Base-by-base conservation (phyloP, 2,329 filamentous ascomycete genomes). In the Nemania sp. region DNA sequence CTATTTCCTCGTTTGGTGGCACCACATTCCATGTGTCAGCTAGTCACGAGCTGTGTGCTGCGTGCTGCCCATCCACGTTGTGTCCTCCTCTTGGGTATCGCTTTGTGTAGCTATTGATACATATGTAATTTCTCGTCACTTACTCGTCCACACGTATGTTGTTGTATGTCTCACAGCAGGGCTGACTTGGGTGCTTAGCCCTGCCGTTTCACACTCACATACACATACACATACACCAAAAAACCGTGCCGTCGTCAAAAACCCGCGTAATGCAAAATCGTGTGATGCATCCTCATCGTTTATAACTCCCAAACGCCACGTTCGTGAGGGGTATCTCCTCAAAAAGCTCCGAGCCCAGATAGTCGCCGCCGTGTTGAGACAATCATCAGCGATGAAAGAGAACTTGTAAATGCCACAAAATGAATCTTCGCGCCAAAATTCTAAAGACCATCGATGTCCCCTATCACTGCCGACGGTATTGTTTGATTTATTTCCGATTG, bases 271-370 rank as follows among this genome's bases (percentile, higher is more conserved):
- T 60, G 54, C 46, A 37, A 57, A 45, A 48, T 57, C 45, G 50
- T 59, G 47, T 37, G 49, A 47, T 49, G 23, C 54, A 33, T 37
- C 26, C 30, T 36, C 41, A 14, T 49, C 20, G 39, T 52, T 19
- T 48, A 57, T 24, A 62, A 61, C 57, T 59, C 64, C 64, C 41
- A 28, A 68, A 68, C 66, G 66, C 66, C 66, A 51, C 36, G 20
- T 51, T 64, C 61, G 58, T 65, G 64, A 66, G 63, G n/a, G 66
- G 66, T 68, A 66, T 67, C 63, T 64, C 66, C 65, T 67, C 66
- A 59, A 54, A 57, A 28, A 55, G 54, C 42, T 52, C 49, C 52
- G 26, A 54, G 52, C 56, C 56, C 56, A 56, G 51, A 61, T 15
- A 46, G 49, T 52, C 51, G 50, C 58, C 56, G 37, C 58, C 54